A percentile compares a stretch with the other conserved stretches of the same genome.
phyloP scores from a whole-genome alignment of 192 early-diverging fungal species.

The Globomyces pollinis-pini region DNA sequence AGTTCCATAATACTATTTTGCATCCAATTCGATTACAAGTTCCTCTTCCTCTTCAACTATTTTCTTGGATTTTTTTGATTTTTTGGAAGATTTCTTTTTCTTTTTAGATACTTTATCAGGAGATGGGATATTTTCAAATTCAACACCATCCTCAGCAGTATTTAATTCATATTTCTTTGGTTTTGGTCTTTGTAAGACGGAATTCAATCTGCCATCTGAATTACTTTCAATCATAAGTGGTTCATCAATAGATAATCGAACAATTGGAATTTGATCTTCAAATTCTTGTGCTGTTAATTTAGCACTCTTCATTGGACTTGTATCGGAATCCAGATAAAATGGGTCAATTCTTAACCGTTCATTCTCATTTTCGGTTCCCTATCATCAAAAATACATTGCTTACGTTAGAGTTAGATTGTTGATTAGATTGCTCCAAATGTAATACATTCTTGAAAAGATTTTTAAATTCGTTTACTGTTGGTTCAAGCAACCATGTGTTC shows the following conservation, averaged over 20 bases:
- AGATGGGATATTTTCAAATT: background rate
- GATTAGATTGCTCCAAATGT: too few species aligned
- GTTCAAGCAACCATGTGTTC: background rate
- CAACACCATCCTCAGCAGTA: background rate
- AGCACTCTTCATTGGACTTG: background rate
- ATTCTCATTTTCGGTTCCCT: background rate
- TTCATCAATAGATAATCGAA: background rate
- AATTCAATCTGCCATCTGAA: background rate
- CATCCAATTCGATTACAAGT: background rate
- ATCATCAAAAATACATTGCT: background rate
- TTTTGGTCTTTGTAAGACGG: conserved; percentile 2
- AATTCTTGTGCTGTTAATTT: background rate
- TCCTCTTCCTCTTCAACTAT: background rate
- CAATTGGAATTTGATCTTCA: conserved; percentile 3
- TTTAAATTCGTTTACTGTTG: conserved; percentile 1
- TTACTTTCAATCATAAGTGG: background rate
- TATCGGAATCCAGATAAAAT: background rate
- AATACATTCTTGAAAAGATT: background rate
- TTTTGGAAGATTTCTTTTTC: conserved; percentile 1
- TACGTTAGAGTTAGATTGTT: background rate
- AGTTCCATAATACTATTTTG: too few species aligned
- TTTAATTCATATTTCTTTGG: conserved; percentile 1
- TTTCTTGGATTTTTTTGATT: background rate
- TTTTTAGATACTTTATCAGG: background rate
- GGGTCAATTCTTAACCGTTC: background rate